Evolutionary conservation across 2,329 filamentous ascomycete species (phyloP).

Genomic region (Diplodia scrobiculata): DNA sequence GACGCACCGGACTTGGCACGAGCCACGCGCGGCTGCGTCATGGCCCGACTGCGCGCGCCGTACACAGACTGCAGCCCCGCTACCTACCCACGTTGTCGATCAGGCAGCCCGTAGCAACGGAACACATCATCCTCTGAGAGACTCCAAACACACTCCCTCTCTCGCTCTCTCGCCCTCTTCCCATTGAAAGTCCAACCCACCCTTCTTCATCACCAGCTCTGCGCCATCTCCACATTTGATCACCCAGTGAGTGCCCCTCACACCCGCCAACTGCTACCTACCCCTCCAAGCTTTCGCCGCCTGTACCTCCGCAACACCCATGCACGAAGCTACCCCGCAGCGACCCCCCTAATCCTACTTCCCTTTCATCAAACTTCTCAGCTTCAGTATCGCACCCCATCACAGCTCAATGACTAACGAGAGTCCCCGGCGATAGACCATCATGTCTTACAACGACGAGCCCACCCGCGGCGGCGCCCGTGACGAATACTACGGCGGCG

Average conservation of each 20-base stretch:
- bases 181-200: not conserved
- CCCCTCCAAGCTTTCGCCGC: not conserved
- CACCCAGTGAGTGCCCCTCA: slow-evolving; percentile 8
- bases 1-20: slow-evolving; percentile 13
- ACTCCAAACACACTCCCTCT: not conserved
- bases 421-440: slow-evolving; percentile 7
- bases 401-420: not conserved
- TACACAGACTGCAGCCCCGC: not conserved
- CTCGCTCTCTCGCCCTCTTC: not conserved
- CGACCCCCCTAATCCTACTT: not conserved
- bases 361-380: not conserved
- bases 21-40: slow-evolving; percentile 23
- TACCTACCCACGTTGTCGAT: slow-evolving; percentile 14
- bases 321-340: slow-evolving; percentile 18
- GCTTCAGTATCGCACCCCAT: too few relatives aligned
- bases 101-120: slow-evolving; percentile 14
- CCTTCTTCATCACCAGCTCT: not conserved
- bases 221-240: not conserved
- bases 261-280: not conserved
- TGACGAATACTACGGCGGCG: slow-evolving; percentile 39
- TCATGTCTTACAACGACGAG: slow-evolving; percentile 42
- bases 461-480: slow-evolving; percentile 29
- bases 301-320: not conserved
- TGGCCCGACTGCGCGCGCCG: not conserved
- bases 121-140: not conserved